A percentile compares a stretch with the other conserved stretches of the same genome.
phyloP scores from a whole-genome alignment of 371 early-diverging fungal species.

The Mucor piriformis region DNA sequence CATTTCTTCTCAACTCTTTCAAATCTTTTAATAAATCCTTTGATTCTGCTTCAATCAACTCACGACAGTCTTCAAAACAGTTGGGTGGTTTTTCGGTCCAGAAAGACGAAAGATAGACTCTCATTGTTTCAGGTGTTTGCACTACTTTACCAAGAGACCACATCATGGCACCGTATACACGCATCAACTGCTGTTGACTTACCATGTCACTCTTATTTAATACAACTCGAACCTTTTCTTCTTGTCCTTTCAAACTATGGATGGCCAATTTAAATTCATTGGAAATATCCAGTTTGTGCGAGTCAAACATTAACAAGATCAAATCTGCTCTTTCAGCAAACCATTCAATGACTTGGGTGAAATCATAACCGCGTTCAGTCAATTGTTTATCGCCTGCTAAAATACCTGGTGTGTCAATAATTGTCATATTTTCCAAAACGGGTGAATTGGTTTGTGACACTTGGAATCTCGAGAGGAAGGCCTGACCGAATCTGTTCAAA shows the following conservation, averaged over 20 bases:
- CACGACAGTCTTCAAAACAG: conserved; percentile 71
- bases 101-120: conserved; percentile 83
- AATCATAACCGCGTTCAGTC: conserved; percentile 81
- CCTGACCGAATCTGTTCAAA: conserved; percentile 76
- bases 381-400: conserved; percentile 86
- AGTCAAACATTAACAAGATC: conserved; percentile 85
- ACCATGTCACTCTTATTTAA: conserved; percentile 90
- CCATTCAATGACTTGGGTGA: conserved; percentile 81
- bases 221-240: conserved; percentile 84
- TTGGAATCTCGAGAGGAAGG: conserved; percentile 84
- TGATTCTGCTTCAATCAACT: conserved; percentile 78
- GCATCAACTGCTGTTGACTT: conserved; percentile 84
- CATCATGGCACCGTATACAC: conserved; percentile 92
- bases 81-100: conserved; percentile 78
- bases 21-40: conserved; percentile 76
- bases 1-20: conserved; percentile 74
- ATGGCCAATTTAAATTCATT: conserved; percentile 88
- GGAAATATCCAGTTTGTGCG: conserved; percentile 87
- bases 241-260: conserved; percentile 74
- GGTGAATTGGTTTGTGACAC: conserved; percentile 76
- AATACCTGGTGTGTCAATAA: conserved; percentile 90
- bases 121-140: conserved; percentile 85
- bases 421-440: conserved; percentile 76
- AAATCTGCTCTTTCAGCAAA: conserved; percentile 86
- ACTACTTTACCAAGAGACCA: conserved; percentile 92